Percentiles rank a stretch among this genome's conserved stretches.
These are phyloP conservation scores for Penicillium freii DNA, from an alignment of 2,329 filamentous ascomycete species.

Conservation along the genomic window DNA sequence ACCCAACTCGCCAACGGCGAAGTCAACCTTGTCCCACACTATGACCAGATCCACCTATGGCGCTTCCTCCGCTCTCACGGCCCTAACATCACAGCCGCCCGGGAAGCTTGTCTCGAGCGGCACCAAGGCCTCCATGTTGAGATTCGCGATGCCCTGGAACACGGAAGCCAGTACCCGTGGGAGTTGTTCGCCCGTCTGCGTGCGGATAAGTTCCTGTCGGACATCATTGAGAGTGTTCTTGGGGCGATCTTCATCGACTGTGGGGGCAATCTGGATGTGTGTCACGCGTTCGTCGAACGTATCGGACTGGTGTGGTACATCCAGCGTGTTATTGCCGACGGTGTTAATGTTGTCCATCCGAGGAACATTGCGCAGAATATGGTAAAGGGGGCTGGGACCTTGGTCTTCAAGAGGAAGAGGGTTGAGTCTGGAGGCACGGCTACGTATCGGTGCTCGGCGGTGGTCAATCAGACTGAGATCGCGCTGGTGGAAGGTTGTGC, in stretches of 20 bases:
- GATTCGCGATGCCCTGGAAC: constrained; percentile 53
- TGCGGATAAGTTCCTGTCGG: constrained; percentile 75
- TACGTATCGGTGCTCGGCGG: constrained; percentile 24
- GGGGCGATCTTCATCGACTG: constrained; percentile 84
- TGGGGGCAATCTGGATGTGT: constrained; percentile 58
- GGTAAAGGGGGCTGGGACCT: constrained; percentile 34
- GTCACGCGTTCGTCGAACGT: constrained; percentile 58
- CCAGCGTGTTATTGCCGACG: constrained; percentile 56
- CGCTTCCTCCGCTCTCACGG: constrained; percentile 60
- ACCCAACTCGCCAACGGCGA: constrained; percentile 14
- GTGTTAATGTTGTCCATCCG: constrained; percentile 58
- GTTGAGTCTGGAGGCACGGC: constrained; percentile 13
- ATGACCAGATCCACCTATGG: constrained; percentile 57
- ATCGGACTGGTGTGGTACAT: constrained; percentile 67
- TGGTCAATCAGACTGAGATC: constrained; percentile 17
- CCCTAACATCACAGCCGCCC: constrained; percentile 12
- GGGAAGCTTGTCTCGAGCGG: constrained; percentile 40
- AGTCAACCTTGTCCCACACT: constrained; percentile 23
- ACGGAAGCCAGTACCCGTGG: constrained; percentile 70
- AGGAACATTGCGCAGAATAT: constrained; percentile 67
- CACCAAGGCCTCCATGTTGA: constrained; percentile 47
- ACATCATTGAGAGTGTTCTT: constrained; percentile 76
- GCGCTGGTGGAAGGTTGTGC: constrained; percentile 25
- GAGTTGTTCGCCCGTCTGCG: constrained; percentile 62
- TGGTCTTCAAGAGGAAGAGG: constrained; percentile 19